Conservation (phyloP, 1,284 basidiomycete genomes). For the Apiotrichum veenhuisii region DNA sequence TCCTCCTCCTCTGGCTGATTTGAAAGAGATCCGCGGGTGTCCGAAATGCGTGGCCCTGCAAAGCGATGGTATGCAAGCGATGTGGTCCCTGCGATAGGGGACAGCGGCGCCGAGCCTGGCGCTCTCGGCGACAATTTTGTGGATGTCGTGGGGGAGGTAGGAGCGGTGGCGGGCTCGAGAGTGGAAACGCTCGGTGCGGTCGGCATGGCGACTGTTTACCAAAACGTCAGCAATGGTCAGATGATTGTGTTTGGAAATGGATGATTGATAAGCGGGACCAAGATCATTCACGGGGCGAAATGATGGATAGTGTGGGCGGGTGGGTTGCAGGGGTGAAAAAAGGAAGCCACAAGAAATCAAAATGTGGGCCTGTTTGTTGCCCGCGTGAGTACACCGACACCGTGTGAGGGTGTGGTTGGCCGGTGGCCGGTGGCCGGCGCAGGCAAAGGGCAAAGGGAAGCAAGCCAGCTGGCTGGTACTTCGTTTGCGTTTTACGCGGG, state of each 20-base stretch:
- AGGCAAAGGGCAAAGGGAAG: too few relatives aligned
- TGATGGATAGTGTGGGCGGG: too few relatives aligned
- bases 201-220: slow-evolving; percentile 13
- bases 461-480: too few relatives aligned
- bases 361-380: too few relatives aligned
- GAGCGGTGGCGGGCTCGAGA: background rate
- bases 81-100: slow-evolving; percentile 12
- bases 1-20: slow-evolving; percentile 18
- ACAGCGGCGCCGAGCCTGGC: slow-evolving; percentile 11
- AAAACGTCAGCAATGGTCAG: background rate
- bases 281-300: background rate
- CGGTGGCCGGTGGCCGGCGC: too few relatives aligned
- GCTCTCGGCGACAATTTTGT: slow-evolving; percentile 15
- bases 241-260: too few relatives aligned
- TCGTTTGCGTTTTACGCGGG: too few relatives aligned
- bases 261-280: background rate
- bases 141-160: slow-evolving; percentile 6
- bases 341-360: too few relatives aligned
- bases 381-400: too few relatives aligned
- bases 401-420: too few relatives aligned
- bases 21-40: slow-evolving; percentile 15
- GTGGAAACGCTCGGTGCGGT: slow-evolving; percentile 13
- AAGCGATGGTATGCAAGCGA: slow-evolving; percentile 12
- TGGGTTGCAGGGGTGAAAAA: too few relatives aligned
- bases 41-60: slow-evolving; percentile 14